Percentiles rank a stretch among this genome's conserved stretches.
Evolutionary conservation across 176 grass and related monocot genomes (phyloP).

Genomic region (Saccharum spontaneum): DNA sequence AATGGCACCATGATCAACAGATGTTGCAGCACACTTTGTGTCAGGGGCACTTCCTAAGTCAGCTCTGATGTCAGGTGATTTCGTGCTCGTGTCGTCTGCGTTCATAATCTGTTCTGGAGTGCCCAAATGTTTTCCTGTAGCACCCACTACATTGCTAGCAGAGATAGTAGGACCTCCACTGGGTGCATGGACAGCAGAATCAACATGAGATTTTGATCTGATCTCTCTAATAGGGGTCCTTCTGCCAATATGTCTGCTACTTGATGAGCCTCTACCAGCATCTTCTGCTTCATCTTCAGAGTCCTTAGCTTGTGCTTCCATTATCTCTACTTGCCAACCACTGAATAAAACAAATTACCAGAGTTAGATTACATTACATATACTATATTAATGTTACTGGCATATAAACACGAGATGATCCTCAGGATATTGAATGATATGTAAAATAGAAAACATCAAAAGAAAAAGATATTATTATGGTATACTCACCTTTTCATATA

Average conservation of each 20-base stretch:
- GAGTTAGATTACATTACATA: constrained; percentile 1
- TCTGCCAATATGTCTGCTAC: constrained; percentile 25
- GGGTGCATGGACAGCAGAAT: constrained; percentile 19
- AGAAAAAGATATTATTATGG: neutral
- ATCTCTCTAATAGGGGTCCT: neutral
- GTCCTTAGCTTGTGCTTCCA: constrained; percentile 66
- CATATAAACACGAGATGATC: neutral
- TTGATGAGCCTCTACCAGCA: constrained; percentile 31
- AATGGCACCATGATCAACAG: constrained; percentile 6
- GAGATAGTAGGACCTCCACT: constrained; percentile 2
- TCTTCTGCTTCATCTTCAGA: constrained; percentile 66
- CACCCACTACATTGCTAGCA: constrained; percentile 9
- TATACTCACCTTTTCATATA: constrained; percentile 65
- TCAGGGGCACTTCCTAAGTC: constrained; percentile 10
- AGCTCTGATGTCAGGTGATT: constrained; percentile 25
- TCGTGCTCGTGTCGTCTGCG: constrained; percentile 22
- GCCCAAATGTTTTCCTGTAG: constrained; percentile 24
- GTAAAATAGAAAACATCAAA: neutral
- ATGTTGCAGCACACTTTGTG: constrained; percentile 7
- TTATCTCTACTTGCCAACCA: constrained; percentile 67
- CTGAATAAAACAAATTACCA: constrained; percentile 42
- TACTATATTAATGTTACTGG: neutral
- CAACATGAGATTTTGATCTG: constrained; percentile 11
- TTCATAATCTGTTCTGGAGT: constrained; percentile 31
- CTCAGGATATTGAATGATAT: neutral